Conservation (phyloP, 805 yeast species). For the Brettanomyces bruxellensis region DNA sequence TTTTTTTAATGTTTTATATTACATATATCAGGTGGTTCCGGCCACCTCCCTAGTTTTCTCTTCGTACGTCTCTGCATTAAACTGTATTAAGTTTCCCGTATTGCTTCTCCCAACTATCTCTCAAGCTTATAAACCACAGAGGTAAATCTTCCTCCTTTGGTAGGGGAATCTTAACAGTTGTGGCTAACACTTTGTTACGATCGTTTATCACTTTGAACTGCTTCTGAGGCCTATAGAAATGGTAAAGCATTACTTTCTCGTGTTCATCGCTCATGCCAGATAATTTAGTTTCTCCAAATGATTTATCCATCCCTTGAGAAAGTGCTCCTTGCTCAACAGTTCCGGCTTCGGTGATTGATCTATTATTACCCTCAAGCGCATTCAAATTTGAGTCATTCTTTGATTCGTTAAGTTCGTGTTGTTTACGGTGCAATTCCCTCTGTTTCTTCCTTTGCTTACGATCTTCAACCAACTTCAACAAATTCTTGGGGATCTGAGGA, state of each 20-base stretch:
- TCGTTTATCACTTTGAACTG: conserved; percentile 17
- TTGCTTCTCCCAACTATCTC: conserved; percentile 57
- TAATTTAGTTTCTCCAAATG: background rate
- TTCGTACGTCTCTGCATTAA: background rate
- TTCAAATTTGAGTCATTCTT: background rate
- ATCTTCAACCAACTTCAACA: conserved; percentile 45
- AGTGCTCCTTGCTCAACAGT: background rate
- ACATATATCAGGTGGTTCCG: background rate
- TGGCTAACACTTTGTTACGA: conserved; percentile 28
- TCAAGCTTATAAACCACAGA: conserved; percentile 58
- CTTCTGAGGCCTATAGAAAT: conserved; percentile 30
- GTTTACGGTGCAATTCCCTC: conserved; percentile 19
- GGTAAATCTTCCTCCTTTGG: conserved; percentile 66
- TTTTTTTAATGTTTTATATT: background rate
- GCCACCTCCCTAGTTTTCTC: background rate
- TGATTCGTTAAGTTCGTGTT: background rate
- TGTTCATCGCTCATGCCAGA: background rate
- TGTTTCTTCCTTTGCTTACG: conserved; percentile 30
- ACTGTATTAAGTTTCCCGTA: background rate
- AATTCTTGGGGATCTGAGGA: conserved; percentile 60
- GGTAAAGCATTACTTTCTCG: conserved; percentile 24
- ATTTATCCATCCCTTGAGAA: background rate
- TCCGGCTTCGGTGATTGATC: background rate
- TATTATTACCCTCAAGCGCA: background rate
- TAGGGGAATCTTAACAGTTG: conserved; percentile 33